phyloP scores from a whole-genome alignment of 306 rosid genomes.

The Spatholobus suberectus region DNA sequence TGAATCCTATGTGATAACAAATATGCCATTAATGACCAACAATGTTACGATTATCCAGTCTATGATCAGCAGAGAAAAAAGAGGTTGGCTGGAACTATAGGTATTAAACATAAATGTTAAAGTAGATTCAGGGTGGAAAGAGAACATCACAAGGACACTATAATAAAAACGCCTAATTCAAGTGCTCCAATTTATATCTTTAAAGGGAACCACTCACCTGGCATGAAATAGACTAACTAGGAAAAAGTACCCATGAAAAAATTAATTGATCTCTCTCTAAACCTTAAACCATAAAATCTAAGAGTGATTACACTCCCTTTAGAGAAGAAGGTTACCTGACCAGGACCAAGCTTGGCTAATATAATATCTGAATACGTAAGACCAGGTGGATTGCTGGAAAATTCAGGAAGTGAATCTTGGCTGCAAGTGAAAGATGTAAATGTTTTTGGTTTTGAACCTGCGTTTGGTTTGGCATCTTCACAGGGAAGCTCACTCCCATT shows the following conservation, averaged over 20 bases:
- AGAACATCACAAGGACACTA: background rate
- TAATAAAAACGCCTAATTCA: background rate
- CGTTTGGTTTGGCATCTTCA: slow-evolving; percentile 53
- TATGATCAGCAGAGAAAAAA: background rate
- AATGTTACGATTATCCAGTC: background rate
- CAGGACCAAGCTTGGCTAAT: slow-evolving; percentile 81
- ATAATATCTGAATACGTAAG: slow-evolving; percentile 62
- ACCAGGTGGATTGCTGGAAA: slow-evolving; percentile 58
- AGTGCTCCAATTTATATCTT: background rate
- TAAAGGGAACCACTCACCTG: background rate
- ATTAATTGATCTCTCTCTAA: background rate
- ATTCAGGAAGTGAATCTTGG: slow-evolving; percentile 72
- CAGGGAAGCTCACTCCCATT: slow-evolving; percentile 74
- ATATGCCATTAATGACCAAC: background rate
- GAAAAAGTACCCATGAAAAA: background rate
- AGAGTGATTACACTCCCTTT: background rate
- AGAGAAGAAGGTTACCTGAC: slow-evolving; percentile 70
- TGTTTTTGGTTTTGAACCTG: slow-evolving; percentile 67
- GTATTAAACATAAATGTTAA: background rate
- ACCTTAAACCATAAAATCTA: background rate
- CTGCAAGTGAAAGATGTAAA: slow-evolving; percentile 84
- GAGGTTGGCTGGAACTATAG: background rate
- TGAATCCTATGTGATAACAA: background rate
- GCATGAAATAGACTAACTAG: background rate
- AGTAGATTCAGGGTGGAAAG: background rate